Percentiles rank a stretch among this genome's conserved stretches.
Evolutionary conservation across 2,329 filamentous ascomycete species (phyloP).

Genomic region (Pseudopyricularia javanii): DNA sequence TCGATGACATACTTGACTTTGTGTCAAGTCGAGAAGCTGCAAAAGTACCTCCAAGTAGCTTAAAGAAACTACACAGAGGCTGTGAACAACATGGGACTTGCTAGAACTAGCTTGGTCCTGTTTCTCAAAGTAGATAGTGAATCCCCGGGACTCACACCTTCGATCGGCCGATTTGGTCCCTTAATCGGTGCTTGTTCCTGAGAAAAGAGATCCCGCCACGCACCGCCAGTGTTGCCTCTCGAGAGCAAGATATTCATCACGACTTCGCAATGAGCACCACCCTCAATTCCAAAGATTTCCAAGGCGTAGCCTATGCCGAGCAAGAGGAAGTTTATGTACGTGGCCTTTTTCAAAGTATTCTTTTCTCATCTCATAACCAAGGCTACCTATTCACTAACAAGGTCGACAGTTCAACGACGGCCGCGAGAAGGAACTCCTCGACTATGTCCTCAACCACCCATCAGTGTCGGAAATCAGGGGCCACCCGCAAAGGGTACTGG

Average conservation of each 20-base stretch:
- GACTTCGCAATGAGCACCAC: neutral
- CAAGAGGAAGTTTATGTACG: slow-evolving; percentile 27
- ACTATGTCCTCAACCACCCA: slow-evolving; percentile 52
- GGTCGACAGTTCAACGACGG: slow-evolving; percentile 49
- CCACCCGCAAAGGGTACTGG: slow-evolving; percentile 50
- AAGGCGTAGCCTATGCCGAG: slow-evolving; percentile 24
- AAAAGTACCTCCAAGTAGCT: neutral
- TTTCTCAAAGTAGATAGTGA: no score
- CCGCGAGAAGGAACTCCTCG: slow-evolving; percentile 60
- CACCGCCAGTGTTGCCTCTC: neutral
- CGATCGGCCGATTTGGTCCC: no score
- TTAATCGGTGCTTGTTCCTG: neutral
- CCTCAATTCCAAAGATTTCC: slow-evolving; percentile 15
- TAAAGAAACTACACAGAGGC: neutral
- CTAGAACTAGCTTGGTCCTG: no score
- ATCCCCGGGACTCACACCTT: no score
- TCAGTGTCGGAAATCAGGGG: slow-evolving; percentile 51
- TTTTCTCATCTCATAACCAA: neutral
- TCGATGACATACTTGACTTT: neutral
- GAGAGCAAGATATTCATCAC: neutral
- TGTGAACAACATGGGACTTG: neutral
- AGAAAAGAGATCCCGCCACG: neutral
- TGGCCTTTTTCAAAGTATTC: neutral
- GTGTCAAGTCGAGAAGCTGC: neutral
- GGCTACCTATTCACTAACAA: neutral